Evolutionary conservation across 352 stramenopile species (phyloP), one percentile per base, ranked within the genome.

Genomic region (Phytopythium litorale): DNA sequence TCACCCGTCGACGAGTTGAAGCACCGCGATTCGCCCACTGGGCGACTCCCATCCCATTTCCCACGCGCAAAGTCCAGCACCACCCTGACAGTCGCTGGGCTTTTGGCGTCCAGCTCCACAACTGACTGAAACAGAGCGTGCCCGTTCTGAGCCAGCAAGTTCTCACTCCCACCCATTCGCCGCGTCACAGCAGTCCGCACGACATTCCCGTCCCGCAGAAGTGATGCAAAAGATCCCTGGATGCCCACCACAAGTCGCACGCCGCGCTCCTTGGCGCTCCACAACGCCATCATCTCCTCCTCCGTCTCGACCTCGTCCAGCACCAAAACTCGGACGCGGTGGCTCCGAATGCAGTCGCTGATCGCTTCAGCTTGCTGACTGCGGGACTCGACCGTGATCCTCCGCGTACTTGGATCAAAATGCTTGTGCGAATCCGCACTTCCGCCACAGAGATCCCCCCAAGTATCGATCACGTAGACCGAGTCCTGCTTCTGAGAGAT

Each of bases 301-400:
- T 59, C n/a, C 8, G 38, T 19, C 53, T 59, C 37, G 37, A 35
- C 38, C 9, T 59, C 53, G 23, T 59, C 53, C 18, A 59, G 37
- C 2, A 59, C 18, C 53, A 50, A 35, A 4, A 11, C 50, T 3
- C 21, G 37, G 7, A 59, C 53, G 15, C 13, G 12, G n/a, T 59
- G 53, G 9, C 19, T 59, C 23, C 37, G 37, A 16, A 59, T 25
- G 15, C n/a, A 50, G 3, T 19, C 13, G 4, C 16, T 37, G 25
- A 50, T 59, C 12, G 25, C 37, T 37, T 25, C 3, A 11, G 33
- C 53, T 25, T 59, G 37, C 6, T 40, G n/a, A 2, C 50, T 13
- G 7, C 11, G 53, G 1, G 37, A 32, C 3, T 0, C 13, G 28
- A 59, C 38, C 53, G 48, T 30, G 19, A 45, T 19, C 12, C 33